These are phyloP conservation scores for Heliosperma pusillum DNA, from an alignment of 148 eudicot genomes.

Conservation along the genomic window DNA sequence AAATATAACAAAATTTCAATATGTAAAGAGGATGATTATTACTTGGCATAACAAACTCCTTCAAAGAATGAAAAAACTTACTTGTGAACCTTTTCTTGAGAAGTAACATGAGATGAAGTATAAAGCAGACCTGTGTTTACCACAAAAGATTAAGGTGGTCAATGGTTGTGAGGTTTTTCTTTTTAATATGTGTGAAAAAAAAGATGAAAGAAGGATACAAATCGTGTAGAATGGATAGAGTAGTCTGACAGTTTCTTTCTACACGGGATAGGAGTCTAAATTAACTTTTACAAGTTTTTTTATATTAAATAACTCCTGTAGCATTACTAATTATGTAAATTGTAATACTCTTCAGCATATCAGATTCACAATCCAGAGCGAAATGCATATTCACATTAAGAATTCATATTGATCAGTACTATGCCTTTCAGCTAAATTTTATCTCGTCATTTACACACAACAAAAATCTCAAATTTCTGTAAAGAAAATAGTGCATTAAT, in stretches of 20 bases:
- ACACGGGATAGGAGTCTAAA: neutral
- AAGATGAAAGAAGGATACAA: neutral
- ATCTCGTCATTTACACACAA: neutral
- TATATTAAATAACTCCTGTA: too few species aligned
- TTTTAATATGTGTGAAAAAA: neutral
- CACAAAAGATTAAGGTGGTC: neutral
- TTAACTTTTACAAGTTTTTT: too few species aligned
- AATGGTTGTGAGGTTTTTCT: neutral
- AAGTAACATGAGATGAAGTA: slow-evolving; percentile 85
- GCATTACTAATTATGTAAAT: neutral
- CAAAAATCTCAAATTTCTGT: neutral
- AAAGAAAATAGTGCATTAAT: neutral
- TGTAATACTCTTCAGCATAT: neutral
- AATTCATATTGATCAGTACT: neutral
- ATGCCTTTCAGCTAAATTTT: neutral
- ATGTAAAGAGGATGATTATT: neutral
- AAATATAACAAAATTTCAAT: neutral
- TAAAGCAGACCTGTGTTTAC: slow-evolving; percentile 57
- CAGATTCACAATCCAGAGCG: neutral
- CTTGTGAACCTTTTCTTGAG: slow-evolving; percentile 84
- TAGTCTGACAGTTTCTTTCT: neutral
- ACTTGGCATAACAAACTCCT: neutral
- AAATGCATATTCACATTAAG: neutral
- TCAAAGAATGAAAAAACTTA: slow-evolving; percentile 29
- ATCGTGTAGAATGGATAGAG: neutral